A percentile compares a stretch with the other conserved stretches of the same genome.
phyloP scores from a whole-genome alignment of 768 basidiomycete species.

The Polyporus arcularius region DNA sequence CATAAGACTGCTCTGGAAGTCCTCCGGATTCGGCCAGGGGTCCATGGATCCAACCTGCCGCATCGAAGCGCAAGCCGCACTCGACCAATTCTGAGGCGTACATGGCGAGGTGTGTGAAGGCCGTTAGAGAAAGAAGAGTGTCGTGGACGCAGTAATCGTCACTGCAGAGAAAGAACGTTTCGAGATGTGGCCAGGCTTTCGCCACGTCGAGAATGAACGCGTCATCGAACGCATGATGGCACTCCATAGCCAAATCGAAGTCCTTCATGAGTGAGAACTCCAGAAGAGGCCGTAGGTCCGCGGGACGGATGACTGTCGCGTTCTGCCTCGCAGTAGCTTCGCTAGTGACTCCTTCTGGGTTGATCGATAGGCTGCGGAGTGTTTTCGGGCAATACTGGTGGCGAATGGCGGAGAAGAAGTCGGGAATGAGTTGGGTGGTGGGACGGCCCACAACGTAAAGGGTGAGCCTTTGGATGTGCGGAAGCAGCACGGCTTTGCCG shows the following conservation, averaged over 20 bases:
- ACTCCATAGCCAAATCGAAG: neutral
- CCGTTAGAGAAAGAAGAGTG: neutral
- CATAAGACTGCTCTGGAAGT: neutral
- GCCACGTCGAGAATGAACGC: conserved; percentile 6
- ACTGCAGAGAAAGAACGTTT: neutral
- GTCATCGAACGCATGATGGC: neutral
- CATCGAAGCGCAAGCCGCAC: neutral
- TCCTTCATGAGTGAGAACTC: neutral
- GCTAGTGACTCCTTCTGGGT: neutral
- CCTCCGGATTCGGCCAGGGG: neutral
- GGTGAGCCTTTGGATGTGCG: neutral
- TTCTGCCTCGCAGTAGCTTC: neutral
- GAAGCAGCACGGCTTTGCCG: neutral
- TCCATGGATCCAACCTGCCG: neutral
- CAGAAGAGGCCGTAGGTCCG: neutral
- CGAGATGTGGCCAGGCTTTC: conserved; percentile 1
- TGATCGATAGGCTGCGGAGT: neutral
- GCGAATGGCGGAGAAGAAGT: neutral
- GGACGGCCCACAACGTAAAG: neutral
- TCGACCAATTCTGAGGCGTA: neutral
- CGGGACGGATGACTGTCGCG: neutral
- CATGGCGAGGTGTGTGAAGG: neutral
- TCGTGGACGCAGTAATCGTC: neutral
- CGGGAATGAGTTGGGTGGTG: neutral
- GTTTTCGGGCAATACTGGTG: neutral